Percentiles rank a stretch among this genome's conserved stretches.
These are phyloP conservation scores for Mycena leptocephala DNA, from an alignment of 768 basidiomycete genomes.

Conservation along the genomic window DNA sequence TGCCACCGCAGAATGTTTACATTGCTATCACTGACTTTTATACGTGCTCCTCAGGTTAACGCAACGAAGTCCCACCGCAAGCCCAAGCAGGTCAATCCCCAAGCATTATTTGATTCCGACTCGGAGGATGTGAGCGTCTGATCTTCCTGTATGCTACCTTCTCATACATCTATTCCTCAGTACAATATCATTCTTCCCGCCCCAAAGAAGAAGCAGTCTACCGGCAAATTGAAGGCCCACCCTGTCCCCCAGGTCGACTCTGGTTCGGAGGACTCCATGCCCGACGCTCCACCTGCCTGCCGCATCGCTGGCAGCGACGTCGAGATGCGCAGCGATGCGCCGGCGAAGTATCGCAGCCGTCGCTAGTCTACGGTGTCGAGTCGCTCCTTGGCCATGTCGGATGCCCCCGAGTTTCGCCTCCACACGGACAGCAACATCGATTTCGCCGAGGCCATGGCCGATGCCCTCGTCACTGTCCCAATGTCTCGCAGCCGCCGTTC, in stretches of 20 bases:
- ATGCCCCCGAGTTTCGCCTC: neutral
- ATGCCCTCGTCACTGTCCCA: neutral
- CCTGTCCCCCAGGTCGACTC: neutral
- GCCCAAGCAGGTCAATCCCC: no score
- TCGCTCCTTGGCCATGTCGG: neutral
- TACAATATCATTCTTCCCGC: no score
- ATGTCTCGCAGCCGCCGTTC: neutral
- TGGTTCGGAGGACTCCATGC: slow-evolving; percentile 2
- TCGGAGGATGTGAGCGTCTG: no score
- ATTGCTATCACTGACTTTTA: no score
- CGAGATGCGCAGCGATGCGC: neutral
- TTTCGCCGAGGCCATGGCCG: neutral
- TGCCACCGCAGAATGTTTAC: no score
- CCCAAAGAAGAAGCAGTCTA: neutral
- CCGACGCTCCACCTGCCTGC: neutral
- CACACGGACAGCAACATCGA: neutral
- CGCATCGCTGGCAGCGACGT: slow-evolving; percentile 14
- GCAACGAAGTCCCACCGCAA: no score
- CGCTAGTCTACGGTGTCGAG: neutral
- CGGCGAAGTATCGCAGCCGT: neutral
- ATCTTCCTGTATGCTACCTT: no score
- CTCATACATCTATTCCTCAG: no score
- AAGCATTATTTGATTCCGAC: no score
- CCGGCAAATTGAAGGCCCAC: neutral
- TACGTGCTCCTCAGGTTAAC: no score